Evolutionary conservation across 1,284 basidiomycete genomes (phyloP).

Genomic region (Sanghuangporus baumii): DNA sequence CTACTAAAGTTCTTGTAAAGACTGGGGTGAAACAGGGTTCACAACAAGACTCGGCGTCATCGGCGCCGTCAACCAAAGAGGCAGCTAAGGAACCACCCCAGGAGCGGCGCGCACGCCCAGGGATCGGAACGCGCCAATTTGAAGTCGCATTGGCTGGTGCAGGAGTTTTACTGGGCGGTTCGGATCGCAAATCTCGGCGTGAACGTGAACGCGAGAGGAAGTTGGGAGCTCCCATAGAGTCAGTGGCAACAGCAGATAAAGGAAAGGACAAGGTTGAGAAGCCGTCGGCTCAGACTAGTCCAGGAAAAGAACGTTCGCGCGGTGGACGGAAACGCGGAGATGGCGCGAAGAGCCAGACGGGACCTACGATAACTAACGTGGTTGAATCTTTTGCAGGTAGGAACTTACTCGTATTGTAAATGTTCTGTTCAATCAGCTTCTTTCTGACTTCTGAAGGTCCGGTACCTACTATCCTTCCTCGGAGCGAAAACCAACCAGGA

Average conservation of each 20-base stretch:
- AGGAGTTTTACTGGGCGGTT: slow-evolving; percentile 32
- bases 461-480: slow-evolving; percentile 6
- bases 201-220: slow-evolving; percentile 23
- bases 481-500: neutral
- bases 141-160: slow-evolving; percentile 59
- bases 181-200: slow-evolving; percentile 31
- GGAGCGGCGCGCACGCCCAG: slow-evolving; percentile 44
- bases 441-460: neutral
- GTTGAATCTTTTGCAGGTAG: neutral
- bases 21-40: neutral
- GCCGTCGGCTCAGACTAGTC: neutral
- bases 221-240: neutral
- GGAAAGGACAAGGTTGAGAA: slow-evolving; percentile 2
- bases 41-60: neutral
- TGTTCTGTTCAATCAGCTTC: neutral
- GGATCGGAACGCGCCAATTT: slow-evolving; percentile 58
- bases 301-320: slow-evolving; percentile 4
- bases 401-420: neutral
- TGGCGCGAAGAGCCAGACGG: slow-evolving; percentile 3
- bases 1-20: neutral
- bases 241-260: neutral
- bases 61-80: neutral
- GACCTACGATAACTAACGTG: neutral
- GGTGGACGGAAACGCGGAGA: slow-evolving; percentile 14
- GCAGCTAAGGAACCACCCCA: slow-evolving; percentile 15